These are phyloP conservation scores for Quercus variabilis DNA, from an alignment of 306 rosid genomes.

Conservation along the genomic window DNA sequence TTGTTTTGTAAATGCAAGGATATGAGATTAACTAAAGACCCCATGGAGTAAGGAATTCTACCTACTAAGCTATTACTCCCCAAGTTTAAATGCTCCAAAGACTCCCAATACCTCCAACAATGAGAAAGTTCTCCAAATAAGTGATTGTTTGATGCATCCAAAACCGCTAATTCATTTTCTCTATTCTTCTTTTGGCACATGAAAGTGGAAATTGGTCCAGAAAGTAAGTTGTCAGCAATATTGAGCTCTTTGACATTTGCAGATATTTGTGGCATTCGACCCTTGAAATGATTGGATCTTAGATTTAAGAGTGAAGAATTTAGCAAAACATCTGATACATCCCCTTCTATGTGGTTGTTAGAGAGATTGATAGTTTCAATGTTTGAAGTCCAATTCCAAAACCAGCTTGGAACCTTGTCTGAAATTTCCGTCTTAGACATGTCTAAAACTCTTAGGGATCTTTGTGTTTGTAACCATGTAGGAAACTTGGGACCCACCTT, in stretches of 20 bases:
- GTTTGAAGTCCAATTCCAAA: background rate
- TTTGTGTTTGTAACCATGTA: constrained; percentile 5
- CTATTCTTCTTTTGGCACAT: too few species aligned
- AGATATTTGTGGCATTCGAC: background rate
- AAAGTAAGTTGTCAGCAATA: too few species aligned
- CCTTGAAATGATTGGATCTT: too few species aligned
- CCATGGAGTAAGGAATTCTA: constrained; percentile 16
- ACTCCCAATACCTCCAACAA: constrained; percentile 29
- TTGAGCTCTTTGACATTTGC: too few species aligned
- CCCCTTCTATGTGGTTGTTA: constrained; percentile 2
- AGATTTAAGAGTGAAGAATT: too few species aligned
- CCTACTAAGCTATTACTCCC: constrained; percentile 25
- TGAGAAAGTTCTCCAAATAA: constrained; percentile 21
- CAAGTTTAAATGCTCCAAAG: constrained; percentile 30
- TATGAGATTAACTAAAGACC: constrained; percentile 5
- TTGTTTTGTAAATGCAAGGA: constrained; percentile 22
- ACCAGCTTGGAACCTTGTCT: constrained; percentile 3
- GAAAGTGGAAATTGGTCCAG: too few species aligned
- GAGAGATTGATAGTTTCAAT: background rate
- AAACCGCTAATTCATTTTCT: background rate
- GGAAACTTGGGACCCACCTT: constrained; percentile 2
- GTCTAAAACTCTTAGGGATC: background rate
- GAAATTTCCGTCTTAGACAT: constrained; percentile 2
- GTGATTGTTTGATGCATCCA: constrained; percentile 2
- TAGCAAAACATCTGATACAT: background rate